Percentiles rank a stretch among this genome's conserved stretches.
phyloP scores from a whole-genome alignment of 75 land plant species.

The Ceratopteris richardii region DNA sequence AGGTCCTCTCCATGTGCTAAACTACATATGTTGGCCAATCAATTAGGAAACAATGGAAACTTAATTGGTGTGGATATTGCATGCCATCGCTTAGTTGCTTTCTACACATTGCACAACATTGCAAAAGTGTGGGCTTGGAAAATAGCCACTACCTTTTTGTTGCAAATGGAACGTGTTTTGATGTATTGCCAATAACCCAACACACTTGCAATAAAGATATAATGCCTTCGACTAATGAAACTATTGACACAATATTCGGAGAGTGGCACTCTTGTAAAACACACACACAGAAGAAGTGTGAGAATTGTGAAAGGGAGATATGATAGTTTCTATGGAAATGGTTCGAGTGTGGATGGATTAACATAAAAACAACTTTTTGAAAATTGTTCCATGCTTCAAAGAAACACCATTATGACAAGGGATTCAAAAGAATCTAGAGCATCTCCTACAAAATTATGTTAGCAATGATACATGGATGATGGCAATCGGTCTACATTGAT shows the following conservation, averaged over 20 bases:
- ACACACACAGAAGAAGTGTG: constrained; percentile 50
- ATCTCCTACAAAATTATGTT: too few relatives aligned
- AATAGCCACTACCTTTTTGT: constrained; percentile 76
- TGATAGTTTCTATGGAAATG: constrained; percentile 74
- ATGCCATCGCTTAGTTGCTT: constrained; percentile 79
- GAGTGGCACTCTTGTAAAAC: constrained; percentile 71
- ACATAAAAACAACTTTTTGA: constrained; percentile 31
- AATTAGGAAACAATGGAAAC: constrained; percentile 61
- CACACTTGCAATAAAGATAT: too few relatives aligned
- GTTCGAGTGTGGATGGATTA: constrained; percentile 78
- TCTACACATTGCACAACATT: constrained; percentile 86
- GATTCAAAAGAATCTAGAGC: too few relatives aligned
- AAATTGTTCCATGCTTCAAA: constrained; percentile 6
- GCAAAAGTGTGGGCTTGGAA: constrained; percentile 73
- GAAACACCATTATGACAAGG: constrained; percentile 84
- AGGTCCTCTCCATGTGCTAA: too few relatives aligned
- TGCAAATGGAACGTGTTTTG: constrained; percentile 85
- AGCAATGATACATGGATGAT: too few relatives aligned
- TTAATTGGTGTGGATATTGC: constrained; percentile 92
- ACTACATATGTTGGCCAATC: constrained; percentile 80
- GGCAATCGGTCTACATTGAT: too few relatives aligned
- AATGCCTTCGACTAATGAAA: too few relatives aligned
- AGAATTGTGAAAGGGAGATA: constrained; percentile 20
- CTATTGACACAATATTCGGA: constrained; percentile 15
- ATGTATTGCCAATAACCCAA: constrained; percentile 39